Conservation (phyloP, 306 rosid genomes). For the Neltuma alba region DNA sequence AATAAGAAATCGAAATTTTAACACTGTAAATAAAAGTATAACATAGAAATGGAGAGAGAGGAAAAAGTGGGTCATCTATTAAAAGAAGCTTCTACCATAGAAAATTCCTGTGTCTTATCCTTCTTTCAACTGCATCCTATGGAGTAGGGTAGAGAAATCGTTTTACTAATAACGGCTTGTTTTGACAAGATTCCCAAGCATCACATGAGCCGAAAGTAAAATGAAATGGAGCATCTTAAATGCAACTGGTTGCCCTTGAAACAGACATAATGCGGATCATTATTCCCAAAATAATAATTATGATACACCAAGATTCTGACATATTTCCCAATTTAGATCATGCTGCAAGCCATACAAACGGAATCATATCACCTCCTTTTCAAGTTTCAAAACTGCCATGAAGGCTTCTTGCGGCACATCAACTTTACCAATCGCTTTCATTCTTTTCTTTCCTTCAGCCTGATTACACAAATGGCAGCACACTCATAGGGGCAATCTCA, state of each 20-base stretch:
- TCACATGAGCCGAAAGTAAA: not conserved
- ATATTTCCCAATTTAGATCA: constrained; percentile 23
- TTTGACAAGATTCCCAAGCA: not conserved
- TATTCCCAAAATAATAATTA: constrained; percentile 22
- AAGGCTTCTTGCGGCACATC: constrained; percentile 98
- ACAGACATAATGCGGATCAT: constrained; percentile 15
- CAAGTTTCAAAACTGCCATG: constrained; percentile 96
- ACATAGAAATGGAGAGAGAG: not conserved
- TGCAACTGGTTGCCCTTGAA: constrained; percentile 6
- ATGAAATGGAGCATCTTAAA: constrained; percentile 20
- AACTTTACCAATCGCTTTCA: constrained; percentile 92
- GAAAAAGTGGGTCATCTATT: not conserved
- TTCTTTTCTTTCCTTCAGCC: constrained; percentile 97
- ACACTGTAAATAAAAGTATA: not conserved
- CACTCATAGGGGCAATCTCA: constrained; percentile 19
- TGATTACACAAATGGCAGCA: constrained; percentile 35
- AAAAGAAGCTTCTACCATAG: not conserved
- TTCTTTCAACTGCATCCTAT: not conserved
- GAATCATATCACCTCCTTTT: constrained; percentile 81
- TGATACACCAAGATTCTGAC: constrained; percentile 26
- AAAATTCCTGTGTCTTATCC: not conserved
- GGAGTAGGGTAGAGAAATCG: not conserved
- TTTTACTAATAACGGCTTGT: not conserved
- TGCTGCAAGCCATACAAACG: constrained; percentile 30
- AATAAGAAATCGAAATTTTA: no score